A percentile compares a stretch with the other conserved stretches of the same genome.
These are phyloP conservation scores for Paramecium pentaurelia DNA, from an alignment of 73 alveolate genomes.

Conservation along the genomic window DNA sequence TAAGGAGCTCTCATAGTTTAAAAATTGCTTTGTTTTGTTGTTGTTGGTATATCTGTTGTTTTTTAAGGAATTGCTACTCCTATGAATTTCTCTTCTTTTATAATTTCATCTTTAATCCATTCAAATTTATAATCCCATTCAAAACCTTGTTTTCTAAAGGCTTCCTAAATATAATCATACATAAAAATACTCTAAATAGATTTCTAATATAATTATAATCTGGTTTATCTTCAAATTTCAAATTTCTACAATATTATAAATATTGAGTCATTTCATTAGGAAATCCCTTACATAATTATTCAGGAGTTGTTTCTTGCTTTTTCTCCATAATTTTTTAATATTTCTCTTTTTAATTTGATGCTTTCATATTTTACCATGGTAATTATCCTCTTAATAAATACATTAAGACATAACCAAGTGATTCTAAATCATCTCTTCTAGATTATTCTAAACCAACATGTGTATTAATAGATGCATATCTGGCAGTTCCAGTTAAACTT, in stretches of 20 bases:
- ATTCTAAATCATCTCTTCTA: conserved; percentile 86
- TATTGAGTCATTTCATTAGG: conserved; percentile 76
- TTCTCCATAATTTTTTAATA: conserved; percentile 75
- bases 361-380: conserved; percentile 86
- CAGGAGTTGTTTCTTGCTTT: conserved; percentile 76
- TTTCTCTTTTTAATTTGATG: conserved; percentile 72
- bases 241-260: conserved; percentile 64
- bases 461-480: conserved; percentile 73
- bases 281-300: conserved; percentile 73
- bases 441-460: conserved; percentile 72
- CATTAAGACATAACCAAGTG: conserved; percentile 80
- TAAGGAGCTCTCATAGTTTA: background rate
- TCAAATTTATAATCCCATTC: conserved; percentile 48
- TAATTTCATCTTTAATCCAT: conserved; percentile 23
- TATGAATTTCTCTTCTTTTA: background rate
- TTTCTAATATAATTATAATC: conserved; percentile 59
- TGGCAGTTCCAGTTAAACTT: conserved; percentile 95
- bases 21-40: background rate
- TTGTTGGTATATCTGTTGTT: background rate
- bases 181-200: conserved; percentile 3
- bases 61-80: background rate
- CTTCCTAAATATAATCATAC: background rate
- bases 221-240: conserved; percentile 84
- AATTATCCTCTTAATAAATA: conserved; percentile 80
- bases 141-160: background rate